phyloP scores from a whole-genome alignment of 495 filamentous ascomycete genomes.

The Daldinia childiae region DNA sequence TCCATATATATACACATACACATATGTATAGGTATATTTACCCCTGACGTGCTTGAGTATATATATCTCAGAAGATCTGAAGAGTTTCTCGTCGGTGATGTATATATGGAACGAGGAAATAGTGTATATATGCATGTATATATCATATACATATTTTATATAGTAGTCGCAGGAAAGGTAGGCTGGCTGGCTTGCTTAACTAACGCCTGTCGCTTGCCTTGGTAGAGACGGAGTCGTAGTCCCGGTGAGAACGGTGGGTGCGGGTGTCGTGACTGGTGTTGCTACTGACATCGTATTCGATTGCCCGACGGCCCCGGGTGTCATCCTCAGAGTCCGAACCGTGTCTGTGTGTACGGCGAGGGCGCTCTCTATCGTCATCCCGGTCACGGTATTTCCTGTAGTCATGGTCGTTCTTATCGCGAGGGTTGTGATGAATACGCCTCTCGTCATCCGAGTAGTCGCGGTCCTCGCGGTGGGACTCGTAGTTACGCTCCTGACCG shows the following conservation, averaged over 20 bases:
- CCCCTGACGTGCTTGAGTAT: neutral
- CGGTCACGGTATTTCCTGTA: conserved; percentile 33
- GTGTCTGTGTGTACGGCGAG: conserved; percentile 33
- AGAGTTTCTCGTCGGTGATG: neutral
- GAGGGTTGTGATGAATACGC: conserved; percentile 44
- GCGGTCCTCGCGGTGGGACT: conserved; percentile 41
- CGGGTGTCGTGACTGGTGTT: conserved; percentile 1
- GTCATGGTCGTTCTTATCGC: conserved; percentile 50
- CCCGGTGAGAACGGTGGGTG: conserved; percentile 28
- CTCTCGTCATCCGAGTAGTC: conserved; percentile 47
- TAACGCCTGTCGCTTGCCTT: conserved; percentile 37
- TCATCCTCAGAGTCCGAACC: conserved; percentile 42
- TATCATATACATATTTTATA: conserved; percentile 6
- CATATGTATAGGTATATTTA: neutral
- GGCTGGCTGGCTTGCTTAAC: conserved; percentile 27
- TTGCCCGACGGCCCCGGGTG: conserved; percentile 30
- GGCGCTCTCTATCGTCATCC: conserved; percentile 35
- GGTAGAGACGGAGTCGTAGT: conserved; percentile 35
- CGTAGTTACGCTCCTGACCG: conserved; percentile 31
- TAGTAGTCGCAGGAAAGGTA: neutral
- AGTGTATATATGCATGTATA: no score
- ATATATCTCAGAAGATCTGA: neutral
- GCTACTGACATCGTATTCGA: conserved; percentile 33
- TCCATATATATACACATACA: conserved; percentile 12
- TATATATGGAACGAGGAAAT: neutral